Conservation (phyloP, 2,329 filamentous ascomycete species). For the Alternaria alternata region DNA sequence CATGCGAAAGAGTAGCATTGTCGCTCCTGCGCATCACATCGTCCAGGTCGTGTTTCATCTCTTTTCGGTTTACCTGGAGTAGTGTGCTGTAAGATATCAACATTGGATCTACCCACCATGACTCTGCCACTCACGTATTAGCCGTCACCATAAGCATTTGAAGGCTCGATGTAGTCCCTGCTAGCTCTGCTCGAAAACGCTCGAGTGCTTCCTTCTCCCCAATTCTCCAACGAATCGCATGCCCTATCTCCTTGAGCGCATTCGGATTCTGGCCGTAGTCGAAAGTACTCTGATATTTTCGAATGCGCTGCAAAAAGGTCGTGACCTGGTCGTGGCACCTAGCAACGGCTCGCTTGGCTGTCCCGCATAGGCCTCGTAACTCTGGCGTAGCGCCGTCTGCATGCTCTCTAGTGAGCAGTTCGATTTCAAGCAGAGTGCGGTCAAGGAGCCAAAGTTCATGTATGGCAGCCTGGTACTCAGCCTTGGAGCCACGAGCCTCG, state of each 20-base stretch:
- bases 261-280: background rate
- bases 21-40: background rate
- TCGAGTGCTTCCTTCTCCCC: slow-evolving; percentile 21
- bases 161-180: slow-evolving; percentile 6
- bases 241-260: slow-evolving; percentile 11
- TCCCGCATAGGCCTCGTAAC: background rate
- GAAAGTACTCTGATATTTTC: background rate
- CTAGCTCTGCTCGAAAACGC: slow-evolving; percentile 21
- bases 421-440: background rate
- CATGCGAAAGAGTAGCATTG: background rate
- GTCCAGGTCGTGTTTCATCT: background rate
- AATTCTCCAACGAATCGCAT: slow-evolving; percentile 19
- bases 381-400: background rate
- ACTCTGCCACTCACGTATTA: background rate
- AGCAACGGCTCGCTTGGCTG: background rate
- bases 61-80: background rate
- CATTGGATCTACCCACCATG: too few relatives aligned
- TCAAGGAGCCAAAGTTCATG: too few relatives aligned
- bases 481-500: slow-evolving; percentile 35
- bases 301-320: background rate
- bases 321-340: background rate
- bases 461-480: slow-evolving; percentile 39
- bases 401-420: slow-evolving; percentile 12
- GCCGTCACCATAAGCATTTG: slow-evolving; percentile 15
- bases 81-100: background rate